These are phyloP conservation scores for Oidiodendron maius DNA, from an alignment of 495 filamentous ascomycete species.

Conservation along the genomic window DNA sequence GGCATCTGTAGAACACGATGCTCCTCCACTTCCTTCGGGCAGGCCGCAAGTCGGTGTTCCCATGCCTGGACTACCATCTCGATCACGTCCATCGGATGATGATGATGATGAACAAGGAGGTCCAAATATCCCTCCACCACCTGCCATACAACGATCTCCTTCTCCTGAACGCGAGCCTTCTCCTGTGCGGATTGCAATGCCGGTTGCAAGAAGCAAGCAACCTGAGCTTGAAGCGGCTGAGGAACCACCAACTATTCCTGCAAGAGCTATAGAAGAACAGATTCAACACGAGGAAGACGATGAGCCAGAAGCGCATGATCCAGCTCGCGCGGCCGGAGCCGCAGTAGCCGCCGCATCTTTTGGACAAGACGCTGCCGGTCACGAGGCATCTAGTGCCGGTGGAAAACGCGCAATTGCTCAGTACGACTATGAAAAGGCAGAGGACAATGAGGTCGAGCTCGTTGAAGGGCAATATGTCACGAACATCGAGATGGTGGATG, in stretches of 20 bases:
- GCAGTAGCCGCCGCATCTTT: slow-evolving; percentile 30
- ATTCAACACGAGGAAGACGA: slow-evolving; percentile 57
- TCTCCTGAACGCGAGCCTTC: slow-evolving; percentile 54
- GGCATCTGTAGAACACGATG: slow-evolving; percentile 35
- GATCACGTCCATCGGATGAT: slow-evolving; percentile 46
- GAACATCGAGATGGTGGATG: slow-evolving; percentile 97
- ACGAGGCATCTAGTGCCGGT: slow-evolving; percentile 22
- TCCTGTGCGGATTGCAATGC: slow-evolving; percentile 83
- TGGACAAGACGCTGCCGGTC: slow-evolving; percentile 24
- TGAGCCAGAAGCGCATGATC: slow-evolving; percentile 55
- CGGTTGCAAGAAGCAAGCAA: slow-evolving; percentile 59
- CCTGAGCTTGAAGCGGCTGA: slow-evolving; percentile 45
- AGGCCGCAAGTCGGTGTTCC: slow-evolving; percentile 52
- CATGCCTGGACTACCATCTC: slow-evolving; percentile 65
- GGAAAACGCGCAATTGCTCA: slow-evolving; percentile 73
- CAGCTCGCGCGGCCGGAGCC: slow-evolving; percentile 50
- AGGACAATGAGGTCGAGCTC: slow-evolving; percentile 92
- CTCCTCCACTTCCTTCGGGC: slow-evolving; percentile 54
- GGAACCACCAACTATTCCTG: slow-evolving; percentile 44
- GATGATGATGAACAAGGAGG: slow-evolving; percentile 45
- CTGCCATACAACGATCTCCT: slow-evolving; percentile 51
- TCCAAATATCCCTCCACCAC: slow-evolving; percentile 51
- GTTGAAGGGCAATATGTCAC: slow-evolving; percentile 85
- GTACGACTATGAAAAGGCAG: slow-evolving; percentile 95
- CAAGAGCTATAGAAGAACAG: slow-evolving; percentile 49